A percentile compares a stretch with the other conserved stretches of the same genome.
Evolutionary conservation across 176 grass and related monocot genomes (phyloP).

Genomic region (Pharus latifolius): DNA sequence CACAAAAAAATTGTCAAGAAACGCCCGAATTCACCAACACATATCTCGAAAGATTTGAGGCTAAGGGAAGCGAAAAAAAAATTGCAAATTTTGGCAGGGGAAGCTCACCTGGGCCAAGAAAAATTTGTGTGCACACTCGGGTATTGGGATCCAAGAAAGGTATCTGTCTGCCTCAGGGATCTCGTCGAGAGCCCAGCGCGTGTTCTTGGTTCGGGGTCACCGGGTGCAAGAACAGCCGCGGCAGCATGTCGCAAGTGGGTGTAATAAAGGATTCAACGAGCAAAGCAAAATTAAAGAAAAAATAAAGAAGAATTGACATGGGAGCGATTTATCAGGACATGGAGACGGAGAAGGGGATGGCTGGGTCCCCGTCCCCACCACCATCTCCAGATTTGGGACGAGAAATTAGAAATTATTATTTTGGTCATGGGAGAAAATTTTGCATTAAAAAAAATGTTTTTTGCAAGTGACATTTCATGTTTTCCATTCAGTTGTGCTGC

Average conservation of each 20-base stretch:
- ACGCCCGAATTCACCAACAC: slow-evolving; percentile 19
- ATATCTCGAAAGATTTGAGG: slow-evolving; percentile 18
- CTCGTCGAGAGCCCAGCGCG: background rate
- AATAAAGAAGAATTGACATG: slow-evolving; percentile 7
- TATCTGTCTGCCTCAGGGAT: slow-evolving; percentile 12
- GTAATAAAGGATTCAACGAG: slow-evolving; percentile 12
- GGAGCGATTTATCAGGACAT: slow-evolving; percentile 34
- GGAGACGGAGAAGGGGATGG: background rate
- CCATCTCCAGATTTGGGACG: slow-evolving; percentile 40
- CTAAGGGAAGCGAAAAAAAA: background rate
- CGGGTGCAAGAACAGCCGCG: slow-evolving; percentile 1
- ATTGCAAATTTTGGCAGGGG: background rate
- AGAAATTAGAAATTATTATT: background rate
- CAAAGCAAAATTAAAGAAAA: background rate
- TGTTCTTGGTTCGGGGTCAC: slow-evolving; percentile 25
- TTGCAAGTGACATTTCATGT: too few relatives aligned
- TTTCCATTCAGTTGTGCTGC: background rate
- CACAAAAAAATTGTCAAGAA: background rate
- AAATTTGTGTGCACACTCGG: slow-evolving; percentile 11
- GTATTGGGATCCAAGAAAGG: slow-evolving; percentile 13
- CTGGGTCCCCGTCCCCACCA: slow-evolving; percentile 22
- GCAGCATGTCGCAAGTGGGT: slow-evolving; percentile 28
- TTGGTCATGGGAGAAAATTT: too few relatives aligned
- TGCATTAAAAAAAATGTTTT: too few relatives aligned
- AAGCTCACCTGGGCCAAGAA: slow-evolving; percentile 22